A percentile compares a stretch with the other conserved stretches of the same genome.
These are phyloP conservation scores for Ceratocystis variospora DNA, from an alignment of 2,329 filamentous ascomycete species.

Conservation along the genomic window DNA sequence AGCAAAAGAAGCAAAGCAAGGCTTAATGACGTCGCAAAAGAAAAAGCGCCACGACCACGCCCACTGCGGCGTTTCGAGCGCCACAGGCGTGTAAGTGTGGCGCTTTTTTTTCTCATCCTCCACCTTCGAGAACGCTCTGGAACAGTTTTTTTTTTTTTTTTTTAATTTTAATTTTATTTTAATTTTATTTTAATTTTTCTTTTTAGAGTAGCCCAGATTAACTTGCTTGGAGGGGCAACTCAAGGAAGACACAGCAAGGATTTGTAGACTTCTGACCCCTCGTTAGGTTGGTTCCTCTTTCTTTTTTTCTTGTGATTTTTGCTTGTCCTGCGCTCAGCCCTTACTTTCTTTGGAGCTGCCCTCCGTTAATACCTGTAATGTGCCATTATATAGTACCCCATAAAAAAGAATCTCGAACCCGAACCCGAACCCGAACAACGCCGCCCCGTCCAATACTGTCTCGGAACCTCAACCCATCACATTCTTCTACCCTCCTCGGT, in stretches of 20 bases:
- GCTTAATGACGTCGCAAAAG: conserved; percentile 1
- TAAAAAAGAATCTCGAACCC: conserved; percentile 1
- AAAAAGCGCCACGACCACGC: background rate
- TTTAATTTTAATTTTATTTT: too few relatives aligned
- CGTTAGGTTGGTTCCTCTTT: background rate
- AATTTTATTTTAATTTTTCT: too few relatives aligned
- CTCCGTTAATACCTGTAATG: background rate
- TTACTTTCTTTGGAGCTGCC: background rate
- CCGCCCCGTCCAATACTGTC: background rate
- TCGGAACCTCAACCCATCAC: background rate
- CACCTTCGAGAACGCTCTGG: conserved; percentile 4
- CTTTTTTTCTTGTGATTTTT: background rate
- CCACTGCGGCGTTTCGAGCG: background rate
- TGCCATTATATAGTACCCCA: background rate
- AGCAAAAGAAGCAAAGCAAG: background rate
- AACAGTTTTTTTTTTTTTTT: background rate
- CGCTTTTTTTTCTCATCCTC: background rate
- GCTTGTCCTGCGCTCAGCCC: background rate
- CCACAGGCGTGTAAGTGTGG: background rate
- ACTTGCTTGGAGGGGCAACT: background rate
- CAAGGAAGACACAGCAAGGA: background rate
- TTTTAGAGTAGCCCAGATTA: too few relatives aligned
- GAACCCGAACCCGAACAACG: conserved; percentile 1
- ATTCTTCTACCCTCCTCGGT: background rate
- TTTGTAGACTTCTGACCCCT: background rate